These are phyloP conservation scores for Colletotrichum tofieldiae DNA, from an alignment of 2,329 filamentous ascomycete species.

Conservation along the genomic window DNA sequence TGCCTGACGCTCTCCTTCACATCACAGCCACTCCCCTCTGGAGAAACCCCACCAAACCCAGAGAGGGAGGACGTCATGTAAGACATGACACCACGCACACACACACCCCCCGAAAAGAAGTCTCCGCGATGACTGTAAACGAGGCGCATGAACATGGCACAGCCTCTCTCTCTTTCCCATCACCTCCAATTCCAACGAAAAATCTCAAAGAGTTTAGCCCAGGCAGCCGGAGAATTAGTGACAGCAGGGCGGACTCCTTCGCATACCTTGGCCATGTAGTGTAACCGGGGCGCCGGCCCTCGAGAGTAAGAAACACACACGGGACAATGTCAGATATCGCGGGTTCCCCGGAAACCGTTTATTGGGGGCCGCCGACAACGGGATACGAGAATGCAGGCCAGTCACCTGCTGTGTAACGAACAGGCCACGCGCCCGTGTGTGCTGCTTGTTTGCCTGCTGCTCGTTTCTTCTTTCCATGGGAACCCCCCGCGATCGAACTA, in stretches of 20 bases:
- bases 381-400: conserved; percentile 29
- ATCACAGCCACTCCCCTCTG: background rate
- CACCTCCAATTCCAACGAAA: conserved; percentile 10
- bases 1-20: background rate
- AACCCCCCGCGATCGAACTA: conserved; percentile 6
- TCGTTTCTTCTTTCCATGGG: conserved; percentile 18
- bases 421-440: conserved; percentile 4
- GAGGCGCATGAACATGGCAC: conserved; percentile 38
- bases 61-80: conserved; percentile 33
- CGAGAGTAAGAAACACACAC: background rate
- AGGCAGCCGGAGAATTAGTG: conserved; percentile 35
- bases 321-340: conserved; percentile 29
- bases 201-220: background rate
- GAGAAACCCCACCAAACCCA: background rate
- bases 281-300: conserved; percentile 26
- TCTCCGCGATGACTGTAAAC: conserved; percentile 13
- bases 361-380: background rate
- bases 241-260: conserved; percentile 7
- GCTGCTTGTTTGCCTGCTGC: conserved; percentile 9
- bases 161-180: conserved; percentile 8
- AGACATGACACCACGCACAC: conserved; percentile 26
- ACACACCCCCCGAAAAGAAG: background rate
- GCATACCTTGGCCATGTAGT: conserved; percentile 39
- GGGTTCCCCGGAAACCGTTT: conserved; percentile 22
- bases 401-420: conserved; percentile 40